phyloP scores from a whole-genome alignment of 805 yeast genomes.

The Torulaspora franciscae region DNA sequence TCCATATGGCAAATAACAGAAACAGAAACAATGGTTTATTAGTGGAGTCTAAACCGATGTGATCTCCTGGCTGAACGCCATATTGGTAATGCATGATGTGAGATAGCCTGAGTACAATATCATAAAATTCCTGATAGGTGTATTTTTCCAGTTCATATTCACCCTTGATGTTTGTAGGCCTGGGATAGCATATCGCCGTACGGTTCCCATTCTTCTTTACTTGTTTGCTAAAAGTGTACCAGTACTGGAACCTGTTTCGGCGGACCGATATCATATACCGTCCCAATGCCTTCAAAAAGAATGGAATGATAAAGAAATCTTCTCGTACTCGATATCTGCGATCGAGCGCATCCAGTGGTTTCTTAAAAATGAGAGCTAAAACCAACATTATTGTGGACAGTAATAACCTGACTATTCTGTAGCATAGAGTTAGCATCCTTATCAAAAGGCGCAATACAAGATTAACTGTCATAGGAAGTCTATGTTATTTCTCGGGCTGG shows the following conservation, averaged over 20 bases:
- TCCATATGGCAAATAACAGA: slow-evolving; percentile 84
- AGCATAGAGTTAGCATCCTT: slow-evolving; percentile 14
- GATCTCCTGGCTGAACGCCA: slow-evolving; percentile 60
- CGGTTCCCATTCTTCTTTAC: slow-evolving; percentile 46
- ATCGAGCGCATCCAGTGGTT: slow-evolving; percentile 23
- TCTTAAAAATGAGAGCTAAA: slow-evolving; percentile 12
- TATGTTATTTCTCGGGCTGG: neutral
- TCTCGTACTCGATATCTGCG: slow-evolving; percentile 40
- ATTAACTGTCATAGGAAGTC: slow-evolving; percentile 5
- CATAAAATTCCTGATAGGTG: slow-evolving; percentile 67
- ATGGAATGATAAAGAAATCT: slow-evolving; percentile 50
- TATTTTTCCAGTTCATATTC: slow-evolving; percentile 56
- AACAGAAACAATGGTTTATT: slow-evolving; percentile 80
- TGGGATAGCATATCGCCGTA: slow-evolving; percentile 56
- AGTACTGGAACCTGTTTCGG: slow-evolving; percentile 45
- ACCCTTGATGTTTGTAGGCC: slow-evolving; percentile 44
- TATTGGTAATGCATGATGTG: slow-evolving; percentile 57
- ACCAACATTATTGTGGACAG: slow-evolving; percentile 18
- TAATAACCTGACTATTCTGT: slow-evolving; percentile 19
- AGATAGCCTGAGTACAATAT: slow-evolving; percentile 60
- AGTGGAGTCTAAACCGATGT: slow-evolving; percentile 69
- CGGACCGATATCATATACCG: slow-evolving; percentile 36
- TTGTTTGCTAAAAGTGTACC: slow-evolving; percentile 64
- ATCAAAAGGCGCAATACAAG: slow-evolving; percentile 13
- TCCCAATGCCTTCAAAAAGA: slow-evolving; percentile 39